Evolutionary conservation across 2,329 filamentous ascomycete genomes (phyloP).

Genomic region (Claviceps citrina): DNA sequence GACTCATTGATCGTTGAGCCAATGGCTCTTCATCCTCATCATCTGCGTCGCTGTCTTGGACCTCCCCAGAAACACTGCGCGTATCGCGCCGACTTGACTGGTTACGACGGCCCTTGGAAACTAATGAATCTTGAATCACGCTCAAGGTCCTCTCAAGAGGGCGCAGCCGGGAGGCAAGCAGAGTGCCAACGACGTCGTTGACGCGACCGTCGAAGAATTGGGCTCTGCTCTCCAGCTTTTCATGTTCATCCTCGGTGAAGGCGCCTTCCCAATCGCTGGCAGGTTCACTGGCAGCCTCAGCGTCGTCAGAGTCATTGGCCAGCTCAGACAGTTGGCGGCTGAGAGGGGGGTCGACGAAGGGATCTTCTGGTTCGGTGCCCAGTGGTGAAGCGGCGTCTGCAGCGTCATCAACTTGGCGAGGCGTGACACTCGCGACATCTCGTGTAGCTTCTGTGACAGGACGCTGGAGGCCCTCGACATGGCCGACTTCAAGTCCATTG

Average conservation of each 20-base stretch:
- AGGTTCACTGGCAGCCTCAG: slow-evolving; percentile 37
- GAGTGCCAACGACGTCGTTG: slow-evolving; percentile 65
- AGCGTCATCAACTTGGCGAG: slow-evolving; percentile 36
- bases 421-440: slow-evolving; percentile 60
- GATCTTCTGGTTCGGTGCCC: slow-evolving; percentile 45
- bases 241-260: slow-evolving; percentile 67
- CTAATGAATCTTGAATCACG: slow-evolving; percentile 56
- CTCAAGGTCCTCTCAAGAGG: slow-evolving; percentile 70
- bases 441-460: slow-evolving; percentile 40
- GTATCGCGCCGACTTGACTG: slow-evolving; percentile 42
- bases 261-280: slow-evolving; percentile 87
- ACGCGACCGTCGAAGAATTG: slow-evolving; percentile 86
- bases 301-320: slow-evolving; percentile 24
- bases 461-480: slow-evolving; percentile 35
- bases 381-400: slow-evolving; percentile 30
- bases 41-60: slow-evolving; percentile 76
- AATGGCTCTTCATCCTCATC: slow-evolving; percentile 70
- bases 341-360: slow-evolving; percentile 38
- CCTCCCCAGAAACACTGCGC: slow-evolving; percentile 54
- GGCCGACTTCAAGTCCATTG: slow-evolving; percentile 28
- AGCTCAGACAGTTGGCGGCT: slow-evolving; percentile 36
- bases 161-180: slow-evolving; percentile 60
- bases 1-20: slow-evolving; percentile 57
- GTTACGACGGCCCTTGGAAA: slow-evolving; percentile 37
- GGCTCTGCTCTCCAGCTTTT: slow-evolving; percentile 65